Evolutionary conservation across 495 filamentous ascomycete genomes (phyloP), one percentile per base, ranked within the genome.

Genomic region (Penicillium soppii): DNA sequence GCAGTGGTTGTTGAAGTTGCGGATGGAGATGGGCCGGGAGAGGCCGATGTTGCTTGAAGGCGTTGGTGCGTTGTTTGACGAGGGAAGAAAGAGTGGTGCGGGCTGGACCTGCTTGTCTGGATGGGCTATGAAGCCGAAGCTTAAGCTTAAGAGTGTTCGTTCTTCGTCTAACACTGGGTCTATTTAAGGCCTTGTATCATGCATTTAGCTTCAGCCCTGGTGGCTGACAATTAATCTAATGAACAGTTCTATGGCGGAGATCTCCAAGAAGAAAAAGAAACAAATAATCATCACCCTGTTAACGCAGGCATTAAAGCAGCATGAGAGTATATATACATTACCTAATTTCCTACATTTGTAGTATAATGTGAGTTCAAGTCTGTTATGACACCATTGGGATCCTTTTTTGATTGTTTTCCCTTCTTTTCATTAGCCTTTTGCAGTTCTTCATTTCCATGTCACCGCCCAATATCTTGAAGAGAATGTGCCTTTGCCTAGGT

Each of bases 21-120:
- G 92, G 67, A 78, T 84, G 64, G 92, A 96, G 74, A 91, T 88
- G 77, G 87, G 86, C 5, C 81, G 82, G 9, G 83, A 82, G 27
- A 71, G 74, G 27, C 75, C 83, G 52, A 76, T 80, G 10, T 73
- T 89, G 30, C 78, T 96, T 51, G 88, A 92, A 52, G 87, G 86
- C 7, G 82, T 97, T 32, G 86, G 86, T 10, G 79, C 79, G 51
- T 81, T 96, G 7, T 74, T 97, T 55, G 89, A 95, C 63, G 94
- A 98, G 64, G 90, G 89, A 4, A 79, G 89, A 32, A 80, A 82
- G 58, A 81, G 81, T 50, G 89, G 88, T 29, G 83, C 87, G 26
- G 90, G 86, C n/a, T 97, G 90, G 83, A 85, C 90, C 58, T 86
- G 84, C 63, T 71, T 98, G 67, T 87, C 78, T 54, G 94, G 94